Conservation (phyloP, 495 filamentous ascomycete species). For the Zalerion maritima region DNA sequence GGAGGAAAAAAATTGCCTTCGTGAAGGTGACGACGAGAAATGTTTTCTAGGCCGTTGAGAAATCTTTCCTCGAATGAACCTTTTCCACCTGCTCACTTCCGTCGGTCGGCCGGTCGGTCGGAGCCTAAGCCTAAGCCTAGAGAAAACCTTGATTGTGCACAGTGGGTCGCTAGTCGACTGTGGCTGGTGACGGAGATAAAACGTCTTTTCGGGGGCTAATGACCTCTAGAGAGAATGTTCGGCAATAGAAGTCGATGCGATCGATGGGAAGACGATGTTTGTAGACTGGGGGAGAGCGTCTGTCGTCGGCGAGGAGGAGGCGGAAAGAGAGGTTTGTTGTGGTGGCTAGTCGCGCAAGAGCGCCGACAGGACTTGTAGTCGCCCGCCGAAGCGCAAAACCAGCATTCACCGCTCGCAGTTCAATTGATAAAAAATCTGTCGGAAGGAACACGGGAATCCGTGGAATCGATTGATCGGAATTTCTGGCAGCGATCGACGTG, state of each 20-base stretch:
- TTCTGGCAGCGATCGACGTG: neutral
- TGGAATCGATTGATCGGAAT: neutral
- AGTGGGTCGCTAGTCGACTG: conserved; percentile 2
- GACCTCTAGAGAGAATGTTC: too few species aligned
- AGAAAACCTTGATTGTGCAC: conserved; percentile 2
- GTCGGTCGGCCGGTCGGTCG: conserved; percentile 4
- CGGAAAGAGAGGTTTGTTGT: conserved; percentile 11
- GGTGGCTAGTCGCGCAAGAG: conserved; percentile 27
- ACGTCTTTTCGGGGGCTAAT: conserved; percentile 6
- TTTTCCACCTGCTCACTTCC: conserved; percentile 5
- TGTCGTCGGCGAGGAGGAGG: too few species aligned
- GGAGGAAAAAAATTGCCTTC: conserved; percentile 8
- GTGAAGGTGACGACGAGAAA: conserved; percentile 6
- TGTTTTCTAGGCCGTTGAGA: conserved; percentile 6
- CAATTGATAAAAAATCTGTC: neutral
- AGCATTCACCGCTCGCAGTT: conserved; percentile 11
- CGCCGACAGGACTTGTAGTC: conserved; percentile 20
- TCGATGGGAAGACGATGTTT: conserved; percentile 12
- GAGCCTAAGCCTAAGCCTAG: conserved; percentile 7
- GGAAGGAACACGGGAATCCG: neutral
- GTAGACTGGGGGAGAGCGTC: conserved; percentile 7
- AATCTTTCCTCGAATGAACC: conserved; percentile 4
- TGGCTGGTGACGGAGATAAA: conserved; percentile 3
- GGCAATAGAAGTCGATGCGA: conserved; percentile 13
- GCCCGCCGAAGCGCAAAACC: conserved; percentile 12